Base-by-base conservation (phyloP, 1,139 yeast species). In the Magnusiomyces fungicola region DNA sequence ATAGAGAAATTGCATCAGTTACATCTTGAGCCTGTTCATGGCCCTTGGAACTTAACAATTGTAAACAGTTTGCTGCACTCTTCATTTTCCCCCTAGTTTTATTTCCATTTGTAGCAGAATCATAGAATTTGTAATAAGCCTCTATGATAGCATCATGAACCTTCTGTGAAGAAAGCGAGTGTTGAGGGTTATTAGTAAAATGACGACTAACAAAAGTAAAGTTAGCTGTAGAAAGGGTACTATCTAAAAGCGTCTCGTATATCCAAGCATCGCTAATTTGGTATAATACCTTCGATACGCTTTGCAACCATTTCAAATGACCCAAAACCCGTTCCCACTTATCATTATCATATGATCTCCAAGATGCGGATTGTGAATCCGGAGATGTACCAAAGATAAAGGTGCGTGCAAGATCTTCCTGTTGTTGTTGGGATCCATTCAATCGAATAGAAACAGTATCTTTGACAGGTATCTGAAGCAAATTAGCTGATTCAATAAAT, bases 91-190 rank as follows among this genome's bases (percentile, higher is more conserved):
- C 67, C 29, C 65, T 50, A 1, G 61, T 53, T 32, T 54, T 53
- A 49, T 59, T 64, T 22, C 66, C 64, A 47, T 63, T 63, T 1
- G 68, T 56, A 1, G 69, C 69, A n/a, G 51, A 39, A 34, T 63
- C 67, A 44, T 55, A 64, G 30, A 60, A 63, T 22, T 50, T 50
- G 43, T 63, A 56, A 44, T 65, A 62, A 3, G 63, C 60, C 18
- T 49, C 54, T 45, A 51, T 50, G 41, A 21, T 41, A n/a, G 32
- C 44, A 19, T 36, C 51, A 12, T 48, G 39, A 3, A 53, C 27
- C 4, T 47, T 36, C 7, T 40, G 39, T 16, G 23, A 34, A 27
- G 22, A 19, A 16, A 45, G 6, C 4, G 7, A 3, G 22, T 27
- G 9, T n/a, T 21, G 29, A 7, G 33, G 9, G 7, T 25, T 37